A percentile compares a stretch with the other conserved stretches of the same genome.
Conservation (phyloP, 2,329 filamentous ascomycete species). For the Colletotrichum horii region DNA sequence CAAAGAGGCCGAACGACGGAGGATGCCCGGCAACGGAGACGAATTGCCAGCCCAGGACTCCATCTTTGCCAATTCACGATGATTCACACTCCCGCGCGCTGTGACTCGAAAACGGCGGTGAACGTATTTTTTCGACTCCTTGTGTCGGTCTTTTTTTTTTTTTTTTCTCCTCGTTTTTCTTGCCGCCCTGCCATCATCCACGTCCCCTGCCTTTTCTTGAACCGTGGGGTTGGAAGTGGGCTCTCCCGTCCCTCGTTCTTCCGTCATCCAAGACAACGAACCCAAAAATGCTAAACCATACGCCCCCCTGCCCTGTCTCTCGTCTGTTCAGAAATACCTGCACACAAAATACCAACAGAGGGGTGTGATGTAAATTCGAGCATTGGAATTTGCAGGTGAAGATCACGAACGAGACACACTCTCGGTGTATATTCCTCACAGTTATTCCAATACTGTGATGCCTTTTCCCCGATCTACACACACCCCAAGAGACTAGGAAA, state of each 20-base stretch:
- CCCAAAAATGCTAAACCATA: not conserved
- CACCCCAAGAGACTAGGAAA: not conserved
- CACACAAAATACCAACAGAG: not conserved
- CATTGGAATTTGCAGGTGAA: not conserved
- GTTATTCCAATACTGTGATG: constrained; percentile 12
- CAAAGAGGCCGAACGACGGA: not conserved
- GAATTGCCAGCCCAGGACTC: not conserved
- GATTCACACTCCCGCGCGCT: constrained; percentile 5
- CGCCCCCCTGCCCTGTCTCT: not conserved
- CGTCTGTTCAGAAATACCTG: not conserved
- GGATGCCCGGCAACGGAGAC: not conserved
- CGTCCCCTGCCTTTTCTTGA: not conserved
- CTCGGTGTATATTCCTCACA: not conserved
- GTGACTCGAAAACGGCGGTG: constrained; percentile 22
- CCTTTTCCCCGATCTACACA: not conserved
- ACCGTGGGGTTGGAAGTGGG: constrained; percentile 2
- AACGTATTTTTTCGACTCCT: not conserved
- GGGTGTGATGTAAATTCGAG: not conserved
- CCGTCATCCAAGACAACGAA: constrained; percentile 15
- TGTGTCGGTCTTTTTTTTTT: not conserved
- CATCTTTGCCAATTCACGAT: constrained; percentile 15
- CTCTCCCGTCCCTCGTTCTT: not conserved
- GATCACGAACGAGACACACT: not conserved
- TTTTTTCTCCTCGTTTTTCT: not conserved
- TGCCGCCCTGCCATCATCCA: not conserved